phyloP scores from a whole-genome alignment of 116 monocot genomes.

The Phalaenopsis hybrid region DNA sequence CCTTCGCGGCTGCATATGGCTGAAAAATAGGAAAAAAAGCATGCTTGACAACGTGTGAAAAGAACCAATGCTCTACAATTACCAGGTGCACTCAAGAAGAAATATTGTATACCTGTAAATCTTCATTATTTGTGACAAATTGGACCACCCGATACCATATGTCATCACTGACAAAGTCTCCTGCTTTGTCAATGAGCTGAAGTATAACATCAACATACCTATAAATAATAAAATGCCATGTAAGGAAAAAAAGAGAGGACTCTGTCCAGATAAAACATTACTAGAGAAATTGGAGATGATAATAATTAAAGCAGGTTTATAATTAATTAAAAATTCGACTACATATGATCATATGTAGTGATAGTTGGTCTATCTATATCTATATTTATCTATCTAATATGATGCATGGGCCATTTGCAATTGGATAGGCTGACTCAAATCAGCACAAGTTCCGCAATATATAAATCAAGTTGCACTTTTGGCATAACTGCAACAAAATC shows the following conservation, averaged over 20 bases:
- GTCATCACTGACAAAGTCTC: conserved; percentile 99
- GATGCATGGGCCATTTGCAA: neutral
- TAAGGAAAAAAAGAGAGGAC: no score
- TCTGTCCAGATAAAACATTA: no score
- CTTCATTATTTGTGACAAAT: conserved; percentile 99
- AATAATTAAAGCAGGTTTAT: no score
- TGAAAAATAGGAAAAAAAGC: conserved; percentile 22
- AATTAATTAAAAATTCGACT: no score
- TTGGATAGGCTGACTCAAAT: neutral
- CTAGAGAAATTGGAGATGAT: no score
- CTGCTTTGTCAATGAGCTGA: conserved; percentile 98
- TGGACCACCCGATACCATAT: conserved; percentile 99
- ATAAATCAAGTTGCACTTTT: neutral
- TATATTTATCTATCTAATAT: neutral
- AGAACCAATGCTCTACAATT: neutral
- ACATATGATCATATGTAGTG: no score
- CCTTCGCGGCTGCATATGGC: conserved; percentile 96
- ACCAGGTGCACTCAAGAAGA: neutral
- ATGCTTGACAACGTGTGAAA: neutral
- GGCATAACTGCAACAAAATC: neutral
- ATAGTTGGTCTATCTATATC: no score
- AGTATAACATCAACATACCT: conserved; percentile 99
- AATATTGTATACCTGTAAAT: conserved; percentile 62
- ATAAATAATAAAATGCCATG: neutral
- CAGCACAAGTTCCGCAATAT: neutral